Base-by-base conservation (phyloP, 2,329 filamentous ascomycete genomes). In the Apiospora rasikravindrae region DNA sequence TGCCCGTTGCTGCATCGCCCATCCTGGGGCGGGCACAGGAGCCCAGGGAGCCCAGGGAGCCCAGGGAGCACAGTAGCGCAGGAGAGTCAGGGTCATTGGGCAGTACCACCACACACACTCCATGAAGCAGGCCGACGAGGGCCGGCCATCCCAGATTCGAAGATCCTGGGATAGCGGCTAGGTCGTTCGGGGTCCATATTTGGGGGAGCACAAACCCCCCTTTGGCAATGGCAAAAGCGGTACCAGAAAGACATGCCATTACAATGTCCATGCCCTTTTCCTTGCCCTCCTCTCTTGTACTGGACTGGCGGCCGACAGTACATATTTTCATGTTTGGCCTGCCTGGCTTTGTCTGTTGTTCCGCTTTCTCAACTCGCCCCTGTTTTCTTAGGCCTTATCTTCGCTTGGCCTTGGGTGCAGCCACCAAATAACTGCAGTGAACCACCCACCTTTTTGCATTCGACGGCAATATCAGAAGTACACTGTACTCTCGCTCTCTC, bases 221-320 rank as follows among this genome's bases (percentile, higher is more conserved):
- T 51, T 51, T 51, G 49, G 49, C 49, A 51, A 24, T 51, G 57
- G 57, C 57, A 64, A 64, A 64, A 64, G 57, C 57, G 57, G 57
- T 64, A 64, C 57, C 57, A 64, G 57, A 64, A 64, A 64, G 57
- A 64, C 57, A 64, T 64, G 57, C 33, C 57, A 64, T 64, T 61
- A 19, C 53, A 61, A 61, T 61, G 29, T 61, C 53, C 53, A 61
- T 61, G 53, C 57, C 53, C 29, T 19, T 61, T 37, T n/a, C 13
- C 53, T 37, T 19, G 22, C 33, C 57, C 57, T 40, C 33, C 57
- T 64, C 57, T 64, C 33, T 40, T 40, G 57, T 64, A 64, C 33
- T 40, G 19, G 19, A 2, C 33, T 6, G 57, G 29, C 29, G 37
- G 57, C 57, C 14, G 10, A n/a, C 33, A 37, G 33, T 61, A 22